phyloP scores from a whole-genome alignment of 345 rosid genomes.

The Lenwebbia sp. region DNA sequence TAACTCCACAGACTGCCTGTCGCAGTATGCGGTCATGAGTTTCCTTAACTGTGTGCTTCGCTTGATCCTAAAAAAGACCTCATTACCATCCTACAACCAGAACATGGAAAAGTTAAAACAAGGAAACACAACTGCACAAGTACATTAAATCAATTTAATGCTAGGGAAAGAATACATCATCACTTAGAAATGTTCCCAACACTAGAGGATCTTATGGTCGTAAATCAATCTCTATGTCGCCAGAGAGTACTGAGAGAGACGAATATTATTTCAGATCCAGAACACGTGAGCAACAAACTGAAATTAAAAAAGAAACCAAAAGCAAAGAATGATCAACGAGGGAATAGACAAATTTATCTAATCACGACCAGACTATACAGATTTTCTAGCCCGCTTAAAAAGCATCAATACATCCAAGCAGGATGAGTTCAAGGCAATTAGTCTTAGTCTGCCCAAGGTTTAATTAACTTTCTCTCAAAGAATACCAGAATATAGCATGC shows the following conservation, averaged over 20 bases:
- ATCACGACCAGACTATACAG: background rate
- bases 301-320: background rate
- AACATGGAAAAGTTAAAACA: background rate
- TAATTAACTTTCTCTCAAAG: background rate
- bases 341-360: background rate
- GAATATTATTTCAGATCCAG: background rate
- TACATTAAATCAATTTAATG: background rate
- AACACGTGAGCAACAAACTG: background rate
- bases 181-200: background rate
- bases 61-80: slow-evolving; percentile 83
- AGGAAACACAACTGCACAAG: background rate
- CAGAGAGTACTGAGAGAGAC: background rate
- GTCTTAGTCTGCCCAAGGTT: background rate
- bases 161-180: background rate
- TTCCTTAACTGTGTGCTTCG: slow-evolving; percentile 70
- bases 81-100: slow-evolving; percentile 64
- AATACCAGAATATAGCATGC: background rate
- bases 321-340: background rate
- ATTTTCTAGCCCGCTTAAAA: background rate
- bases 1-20: slow-evolving; percentile 67
- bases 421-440: background rate
- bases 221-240: background rate
- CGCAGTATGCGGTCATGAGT: slow-evolving; percentile 81
- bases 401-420: background rate
- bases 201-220: background rate